Base-by-base conservation (phyloP, 2,329 filamentous ascomycete species). In the Colletotrichum paranaense region DNA sequence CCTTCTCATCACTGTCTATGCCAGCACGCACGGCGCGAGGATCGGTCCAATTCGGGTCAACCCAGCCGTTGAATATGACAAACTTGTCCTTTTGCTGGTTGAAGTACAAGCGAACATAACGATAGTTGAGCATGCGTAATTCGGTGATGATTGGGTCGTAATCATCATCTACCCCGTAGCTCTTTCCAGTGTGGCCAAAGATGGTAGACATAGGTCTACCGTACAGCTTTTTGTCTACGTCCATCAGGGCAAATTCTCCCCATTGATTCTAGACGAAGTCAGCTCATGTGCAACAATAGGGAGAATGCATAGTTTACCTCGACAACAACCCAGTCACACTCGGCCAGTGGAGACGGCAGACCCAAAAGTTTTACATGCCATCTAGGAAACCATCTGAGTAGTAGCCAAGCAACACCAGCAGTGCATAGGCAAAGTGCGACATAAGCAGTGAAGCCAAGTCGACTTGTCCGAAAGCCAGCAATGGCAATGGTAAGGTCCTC, bases 401-500 rank as follows among this genome's bases (percentile, higher is more conserved):
- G 78, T 16, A 99, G 89, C 84, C 94, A 99, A 5, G 90, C 95
- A 46, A 97, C 80, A 2, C 97, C 97, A 22, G 91, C 83, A 0
- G 95, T 95, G 5, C 91, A 79, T 19, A 93, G 77, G 78, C 95
- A 98, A 7, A 97, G 83, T 9, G 88, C 77, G 4, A 92, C 77
- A 80, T 98, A 98, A 0, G 91, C 75, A 2, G 88, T 82, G 78
- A 92, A 93, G 1, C 97, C 95, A 16, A 91, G 74, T 4, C 84
- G 82, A 75, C 93, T 96, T 4, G 95, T 98, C 62, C 89, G 91
- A 82, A 98, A 99, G 0, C 97, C 97, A 28, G 96, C 95, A 79
- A 98, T 91, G 32, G 95, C 96, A 78, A 98, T 95, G 1, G 95
- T 98, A 75, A 99, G 86, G 81, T 99, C 97, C 82, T 99, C 97